A percentile compares a stretch with the other conserved stretches of the same genome.
Evolutionary conservation across 768 basidiomycete genomes (phyloP).

Genomic region (Boletus eberwhitei): DNA sequence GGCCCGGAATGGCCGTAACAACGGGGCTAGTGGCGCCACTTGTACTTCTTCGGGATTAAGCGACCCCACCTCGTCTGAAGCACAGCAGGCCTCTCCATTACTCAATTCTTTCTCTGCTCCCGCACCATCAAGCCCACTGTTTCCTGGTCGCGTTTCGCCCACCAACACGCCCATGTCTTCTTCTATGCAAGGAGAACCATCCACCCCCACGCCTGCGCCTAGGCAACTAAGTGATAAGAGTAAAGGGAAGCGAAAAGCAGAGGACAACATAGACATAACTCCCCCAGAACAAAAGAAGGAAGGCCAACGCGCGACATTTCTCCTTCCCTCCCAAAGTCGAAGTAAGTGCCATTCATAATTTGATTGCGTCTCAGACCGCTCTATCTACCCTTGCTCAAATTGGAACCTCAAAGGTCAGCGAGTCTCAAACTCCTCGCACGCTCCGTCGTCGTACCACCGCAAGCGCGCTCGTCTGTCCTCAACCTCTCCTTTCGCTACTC

Average conservation of each 20-base stretch:
- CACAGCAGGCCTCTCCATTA: slow-evolving; percentile 3
- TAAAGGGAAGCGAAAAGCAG: slow-evolving; percentile 71
- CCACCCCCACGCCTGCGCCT: slow-evolving; percentile 33
- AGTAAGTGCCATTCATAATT: slow-evolving; percentile 40
- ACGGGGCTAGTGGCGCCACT: slow-evolving; percentile 15
- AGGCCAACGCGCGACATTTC: slow-evolving; percentile 56
- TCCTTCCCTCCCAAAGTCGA: slow-evolving; percentile 50
- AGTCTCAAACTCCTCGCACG: slow-evolving; percentile 51
- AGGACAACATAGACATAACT: slow-evolving; percentile 66
- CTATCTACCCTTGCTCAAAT: slow-evolving; percentile 26
- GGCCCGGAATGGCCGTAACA: slow-evolving; percentile 11
- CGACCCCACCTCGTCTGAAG: slow-evolving; percentile 10
- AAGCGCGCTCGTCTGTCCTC: slow-evolving; percentile 64
- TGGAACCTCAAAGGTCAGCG: slow-evolving; percentile 44
- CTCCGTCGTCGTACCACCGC: slow-evolving; percentile 70
- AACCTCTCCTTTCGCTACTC: slow-evolving; percentile 33
- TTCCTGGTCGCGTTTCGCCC: slow-evolving; percentile 10
- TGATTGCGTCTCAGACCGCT: slow-evolving; percentile 18
- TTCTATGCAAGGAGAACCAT: slow-evolving; percentile 23
- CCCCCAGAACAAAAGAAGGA: slow-evolving; percentile 61
- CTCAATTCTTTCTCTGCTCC: slow-evolving; percentile 16
- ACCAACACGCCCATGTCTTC: slow-evolving; percentile 9
- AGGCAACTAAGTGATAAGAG: slow-evolving; percentile 34
- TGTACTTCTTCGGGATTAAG: slow-evolving; percentile 14
- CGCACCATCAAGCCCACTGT: slow-evolving; percentile 19